phyloP scores from a whole-genome alignment of 495 filamentous ascomycete species.

The Rostrohypoxylon terebratum region DNA sequence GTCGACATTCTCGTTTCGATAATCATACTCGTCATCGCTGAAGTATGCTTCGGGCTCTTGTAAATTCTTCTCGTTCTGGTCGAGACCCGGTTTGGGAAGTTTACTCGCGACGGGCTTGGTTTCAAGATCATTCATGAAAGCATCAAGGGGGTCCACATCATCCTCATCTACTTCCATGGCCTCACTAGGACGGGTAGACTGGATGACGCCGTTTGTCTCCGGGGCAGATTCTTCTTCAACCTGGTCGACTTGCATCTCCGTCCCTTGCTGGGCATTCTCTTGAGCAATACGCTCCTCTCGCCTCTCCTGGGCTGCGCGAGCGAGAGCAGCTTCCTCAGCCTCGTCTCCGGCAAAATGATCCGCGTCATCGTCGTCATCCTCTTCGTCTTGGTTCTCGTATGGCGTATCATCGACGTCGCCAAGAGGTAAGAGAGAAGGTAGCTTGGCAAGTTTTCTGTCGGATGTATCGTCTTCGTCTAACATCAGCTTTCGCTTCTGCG shows the following conservation, averaged over 20 bases:
- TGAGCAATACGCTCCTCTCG: conserved; percentile 62
- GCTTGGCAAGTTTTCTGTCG: conserved; percentile 86
- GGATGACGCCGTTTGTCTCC: conserved; percentile 41
- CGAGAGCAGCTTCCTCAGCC: conserved; percentile 87
- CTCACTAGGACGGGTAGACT: conserved; percentile 49
- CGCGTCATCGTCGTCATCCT: conserved; percentile 78
- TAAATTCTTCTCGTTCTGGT: conserved; percentile 52
- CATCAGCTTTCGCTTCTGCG: conserved; percentile 78
- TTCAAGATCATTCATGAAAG: conserved; percentile 88
- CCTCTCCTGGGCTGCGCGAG: conserved; percentile 73
- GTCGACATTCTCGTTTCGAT: conserved; percentile 79
- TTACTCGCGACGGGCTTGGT: conserved; percentile 53
- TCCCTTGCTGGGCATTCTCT: conserved; percentile 66
- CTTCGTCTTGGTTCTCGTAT: conserved; percentile 70
- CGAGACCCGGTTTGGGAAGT: conserved; percentile 27
- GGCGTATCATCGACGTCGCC: conserved; percentile 70
- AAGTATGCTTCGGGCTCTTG: conserved; percentile 87
- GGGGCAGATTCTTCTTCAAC: conserved; percentile 52
- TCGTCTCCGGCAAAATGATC: conserved; percentile 82
- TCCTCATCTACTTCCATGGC: conserved; percentile 67
- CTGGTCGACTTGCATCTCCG: conserved; percentile 55
- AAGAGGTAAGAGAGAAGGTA: conserved; percentile 78
- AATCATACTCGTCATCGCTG: conserved; percentile 80
- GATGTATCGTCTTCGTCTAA: conserved; percentile 90
- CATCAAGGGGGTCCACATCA: conserved; percentile 92